Evolutionary conservation across 2,329 filamentous ascomycete genomes (phyloP), one percentile per base, ranked within the genome.

Genomic region (Claviceps sorghi): DNA sequence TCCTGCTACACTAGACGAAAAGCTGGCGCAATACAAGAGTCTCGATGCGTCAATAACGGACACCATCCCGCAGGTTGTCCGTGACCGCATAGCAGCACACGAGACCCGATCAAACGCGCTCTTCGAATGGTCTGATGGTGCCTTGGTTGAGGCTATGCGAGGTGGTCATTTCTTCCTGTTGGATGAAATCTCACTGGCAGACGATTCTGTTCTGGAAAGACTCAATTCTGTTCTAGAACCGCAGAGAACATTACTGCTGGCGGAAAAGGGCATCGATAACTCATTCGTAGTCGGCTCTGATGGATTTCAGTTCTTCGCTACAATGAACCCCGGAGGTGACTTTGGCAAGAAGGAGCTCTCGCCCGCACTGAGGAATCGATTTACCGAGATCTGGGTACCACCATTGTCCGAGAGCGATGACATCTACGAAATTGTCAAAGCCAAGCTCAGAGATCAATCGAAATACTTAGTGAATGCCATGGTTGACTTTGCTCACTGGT

Each of bases 361-460:
- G 1, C 93, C 93, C 3, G 94, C 93, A 15, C 72, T 99, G 54
- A 80, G 93, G 46, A 98, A 99, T 65, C 86, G 93, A 55, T 95
- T 99, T 65, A 99, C 93, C 0, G 93, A 99, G 67, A 96, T 99
- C 9, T 98, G 93, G 93, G 93, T 97, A 0, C 89, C 93, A 1
- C 79, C 90, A 1, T 72, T 97, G 54, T 89, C 88, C 1, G 86
- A 91, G 54, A 78, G 81, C 50, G 83, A 89, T 32, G 94, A 99
- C 63, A 83, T 97, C 36, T 70, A 89, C 21, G 85, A 94, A 44
- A 98, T 99, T 58, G 81, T 97, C 17, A 72, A 76, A 50, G 80
- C 83, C 13, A 96, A 95, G 65, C 73, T 98, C 19, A 67, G 68
- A 4, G 65, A 73, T 0, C 67, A 71, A 17, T 74, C 78, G 7